Conservation (phyloP, 352 stramenopile genomes). For the Phytophthora boehmeriae region DNA sequence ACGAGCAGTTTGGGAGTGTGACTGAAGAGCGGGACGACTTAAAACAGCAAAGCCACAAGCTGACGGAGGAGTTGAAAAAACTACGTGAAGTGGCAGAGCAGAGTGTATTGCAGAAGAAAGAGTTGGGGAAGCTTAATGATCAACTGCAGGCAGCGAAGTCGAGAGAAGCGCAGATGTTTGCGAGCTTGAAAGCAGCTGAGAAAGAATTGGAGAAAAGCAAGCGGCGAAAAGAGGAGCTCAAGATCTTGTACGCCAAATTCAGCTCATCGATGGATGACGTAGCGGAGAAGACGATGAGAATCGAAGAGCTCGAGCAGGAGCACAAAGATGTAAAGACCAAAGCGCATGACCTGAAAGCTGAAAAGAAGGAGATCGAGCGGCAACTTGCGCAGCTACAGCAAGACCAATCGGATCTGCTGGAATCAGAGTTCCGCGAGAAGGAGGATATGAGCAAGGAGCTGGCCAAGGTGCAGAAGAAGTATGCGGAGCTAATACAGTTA, state of each 20-base stretch:
- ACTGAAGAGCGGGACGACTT: conserved; percentile 34
- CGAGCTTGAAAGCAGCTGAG: conserved; percentile 9
- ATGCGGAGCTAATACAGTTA: conserved; percentile 29
- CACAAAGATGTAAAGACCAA: conserved; percentile 9
- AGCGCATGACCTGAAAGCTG: background rate
- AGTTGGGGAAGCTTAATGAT: conserved; percentile 37
- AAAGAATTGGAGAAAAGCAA: conserved; percentile 22
- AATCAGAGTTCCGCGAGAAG: conserved; percentile 14
- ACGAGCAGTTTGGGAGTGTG: conserved; percentile 14
- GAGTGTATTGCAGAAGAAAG: conserved; percentile 20
- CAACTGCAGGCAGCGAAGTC: conserved; percentile 30
- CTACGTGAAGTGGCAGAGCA: conserved; percentile 27
- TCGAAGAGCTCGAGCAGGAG: conserved; percentile 44
- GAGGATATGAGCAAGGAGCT: conserved; percentile 23
- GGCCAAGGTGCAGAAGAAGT: conserved; percentile 21
- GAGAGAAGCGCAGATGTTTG: conserved; percentile 17
- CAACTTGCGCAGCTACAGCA: conserved; percentile 32
- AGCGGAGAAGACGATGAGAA: conserved; percentile 41
- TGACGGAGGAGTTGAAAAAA: conserved; percentile 26
- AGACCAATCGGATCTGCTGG: conserved; percentile 21
- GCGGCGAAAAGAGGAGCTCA: conserved; percentile 35
- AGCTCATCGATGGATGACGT: conserved; percentile 38
- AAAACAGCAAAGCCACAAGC: conserved; percentile 34
- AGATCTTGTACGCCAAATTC: conserved; percentile 44
- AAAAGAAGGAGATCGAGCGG: conserved; percentile 25